Percentiles rank a stretch among this genome's conserved stretches.
Conservation (phyloP, 768 basidiomycete genomes). For the Tylopilus intermedius region DNA sequence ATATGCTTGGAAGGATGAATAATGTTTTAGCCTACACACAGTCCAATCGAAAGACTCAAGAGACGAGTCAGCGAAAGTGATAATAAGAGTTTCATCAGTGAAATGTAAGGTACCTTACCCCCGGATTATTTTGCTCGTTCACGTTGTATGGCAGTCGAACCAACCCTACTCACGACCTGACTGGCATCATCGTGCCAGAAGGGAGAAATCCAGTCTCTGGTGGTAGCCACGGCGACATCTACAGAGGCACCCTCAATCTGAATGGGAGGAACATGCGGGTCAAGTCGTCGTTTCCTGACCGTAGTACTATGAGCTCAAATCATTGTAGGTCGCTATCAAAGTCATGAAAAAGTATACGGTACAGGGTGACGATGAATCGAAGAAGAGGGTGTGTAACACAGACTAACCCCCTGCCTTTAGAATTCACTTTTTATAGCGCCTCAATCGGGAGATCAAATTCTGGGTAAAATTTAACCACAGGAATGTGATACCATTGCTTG, state of each 20-base stretch:
- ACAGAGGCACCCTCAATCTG: slow-evolving; percentile 14
- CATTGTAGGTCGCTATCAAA: slow-evolving; percentile 21
- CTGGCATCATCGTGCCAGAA: slow-evolving; percentile 8
- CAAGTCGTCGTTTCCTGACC: neutral
- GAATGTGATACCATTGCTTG: slow-evolving; percentile 30
- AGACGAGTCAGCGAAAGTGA: neutral
- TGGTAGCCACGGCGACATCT: slow-evolving; percentile 21
- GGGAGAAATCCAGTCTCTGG: slow-evolving; percentile 12
- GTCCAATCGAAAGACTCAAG: neutral
- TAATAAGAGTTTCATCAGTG: neutral
- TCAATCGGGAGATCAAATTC: slow-evolving; percentile 27
- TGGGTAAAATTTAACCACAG: slow-evolving; percentile 29
- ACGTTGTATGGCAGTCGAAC: slow-evolving; percentile 11
- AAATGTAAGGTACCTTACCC: slow-evolving; percentile 7
- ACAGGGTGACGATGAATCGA: slow-evolving; percentile 12
- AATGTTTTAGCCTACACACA: slow-evolving; percentile 1
- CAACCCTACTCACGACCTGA: slow-evolving; percentile 11
- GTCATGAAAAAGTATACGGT: slow-evolving; percentile 20
- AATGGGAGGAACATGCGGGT: slow-evolving; percentile 11
- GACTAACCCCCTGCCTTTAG: neutral
- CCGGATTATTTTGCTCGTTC: neutral
- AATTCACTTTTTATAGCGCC: slow-evolving; percentile 9
- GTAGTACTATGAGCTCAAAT: neutral
- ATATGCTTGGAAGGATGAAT: neutral
- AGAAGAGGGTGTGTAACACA: slow-evolving; percentile 10